Conservation (phyloP, 2,329 filamentous ascomycete species). For the Pseudocercospora fuligena region DNA sequence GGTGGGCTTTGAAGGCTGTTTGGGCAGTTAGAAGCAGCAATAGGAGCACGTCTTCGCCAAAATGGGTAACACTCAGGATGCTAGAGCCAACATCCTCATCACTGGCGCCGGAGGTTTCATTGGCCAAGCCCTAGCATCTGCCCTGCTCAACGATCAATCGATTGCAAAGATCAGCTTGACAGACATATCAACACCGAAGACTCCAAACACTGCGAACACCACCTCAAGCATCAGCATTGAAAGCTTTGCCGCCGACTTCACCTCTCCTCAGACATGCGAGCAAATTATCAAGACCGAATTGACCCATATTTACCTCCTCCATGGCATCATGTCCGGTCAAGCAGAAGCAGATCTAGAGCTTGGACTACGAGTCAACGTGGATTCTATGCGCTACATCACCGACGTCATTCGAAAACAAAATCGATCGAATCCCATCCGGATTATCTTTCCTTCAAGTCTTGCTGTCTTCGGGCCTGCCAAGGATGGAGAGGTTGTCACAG, state of each 20-base stretch:
- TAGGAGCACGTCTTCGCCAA: background rate
- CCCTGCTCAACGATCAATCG: constrained; percentile 43
- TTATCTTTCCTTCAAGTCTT: constrained; percentile 51
- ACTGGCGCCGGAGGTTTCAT: constrained; percentile 53
- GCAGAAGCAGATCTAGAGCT: constrained; percentile 53
- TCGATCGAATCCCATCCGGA: constrained; percentile 37
- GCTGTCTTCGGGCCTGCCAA: constrained; percentile 52
- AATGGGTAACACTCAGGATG: background rate
- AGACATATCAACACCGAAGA: background rate
- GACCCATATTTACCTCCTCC: constrained; percentile 52
- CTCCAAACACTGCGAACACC: background rate
- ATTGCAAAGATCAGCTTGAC: constrained; percentile 31
- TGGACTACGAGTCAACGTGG: constrained; percentile 50
- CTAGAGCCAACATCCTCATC: constrained; percentile 40
- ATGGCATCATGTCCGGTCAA: constrained; percentile 54
- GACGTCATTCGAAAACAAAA: constrained; percentile 44
- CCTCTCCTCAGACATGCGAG: background rate
- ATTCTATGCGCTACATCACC: constrained; percentile 49
- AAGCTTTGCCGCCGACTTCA: constrained; percentile 1
- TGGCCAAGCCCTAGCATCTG: constrained; percentile 50
- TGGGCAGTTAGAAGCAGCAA: background rate
- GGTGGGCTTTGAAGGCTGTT: background rate
- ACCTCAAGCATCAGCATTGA: background rate
- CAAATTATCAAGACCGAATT: constrained; percentile 43
- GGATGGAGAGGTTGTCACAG: constrained; percentile 46